These are phyloP conservation scores for Durusdinium trenchii DNA, from an alignment of 73 alveolate species.

Conservation along the genomic window DNA sequence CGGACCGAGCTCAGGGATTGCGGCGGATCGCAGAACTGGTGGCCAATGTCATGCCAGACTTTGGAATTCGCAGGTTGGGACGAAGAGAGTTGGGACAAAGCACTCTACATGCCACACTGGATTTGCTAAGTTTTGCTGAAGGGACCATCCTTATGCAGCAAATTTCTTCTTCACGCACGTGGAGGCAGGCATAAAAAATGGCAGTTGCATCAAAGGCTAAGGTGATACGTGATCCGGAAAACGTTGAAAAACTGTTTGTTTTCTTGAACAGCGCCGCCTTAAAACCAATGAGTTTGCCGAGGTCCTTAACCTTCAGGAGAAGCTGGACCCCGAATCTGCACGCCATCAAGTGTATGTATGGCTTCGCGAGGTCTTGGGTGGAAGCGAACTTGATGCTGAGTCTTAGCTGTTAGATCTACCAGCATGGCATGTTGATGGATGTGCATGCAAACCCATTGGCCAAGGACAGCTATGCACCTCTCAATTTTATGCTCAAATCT, in stretches of 20 bases:
- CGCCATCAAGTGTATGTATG: neutral
- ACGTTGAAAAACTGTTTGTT: no score
- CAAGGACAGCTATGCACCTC: neutral
- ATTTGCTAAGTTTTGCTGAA: neutral
- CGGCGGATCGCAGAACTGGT: conserved; percentile 24
- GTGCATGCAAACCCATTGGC: neutral
- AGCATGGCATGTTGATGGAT: neutral
- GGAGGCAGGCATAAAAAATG: conserved; percentile 10
- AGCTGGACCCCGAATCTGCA: neutral
- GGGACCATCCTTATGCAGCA: neutral
- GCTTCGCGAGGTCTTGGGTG: neutral
- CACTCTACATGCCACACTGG: neutral
- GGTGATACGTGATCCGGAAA: no score
- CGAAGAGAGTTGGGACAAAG: neutral
- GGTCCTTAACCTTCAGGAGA: neutral
- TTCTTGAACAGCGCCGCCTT: no score
- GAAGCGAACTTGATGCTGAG: neutral
- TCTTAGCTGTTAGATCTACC: neutral
- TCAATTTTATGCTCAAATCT: no score
- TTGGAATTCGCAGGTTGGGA: neutral
- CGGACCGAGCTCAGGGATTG: neutral
- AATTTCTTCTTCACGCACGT: conserved; percentile 45
- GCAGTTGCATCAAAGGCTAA: no score
- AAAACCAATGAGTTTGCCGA: no score
- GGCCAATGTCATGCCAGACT: neutral